Conservation (phyloP, 2,329 filamentous ascomycete genomes). For the Cadophora gregata region DNA sequence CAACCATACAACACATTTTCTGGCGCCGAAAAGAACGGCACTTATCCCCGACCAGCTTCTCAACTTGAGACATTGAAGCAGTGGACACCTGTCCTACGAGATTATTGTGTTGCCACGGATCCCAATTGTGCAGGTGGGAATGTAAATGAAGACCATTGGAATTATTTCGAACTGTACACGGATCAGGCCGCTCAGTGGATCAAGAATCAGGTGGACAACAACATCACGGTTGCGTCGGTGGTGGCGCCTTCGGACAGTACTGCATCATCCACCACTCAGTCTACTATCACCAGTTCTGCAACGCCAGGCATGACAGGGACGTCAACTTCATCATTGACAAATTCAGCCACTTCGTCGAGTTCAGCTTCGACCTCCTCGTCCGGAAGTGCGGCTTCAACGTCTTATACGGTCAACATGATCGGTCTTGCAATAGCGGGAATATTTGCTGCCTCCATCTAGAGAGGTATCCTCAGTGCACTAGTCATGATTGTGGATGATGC, state of each 20-base stretch:
- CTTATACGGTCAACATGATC: not conserved
- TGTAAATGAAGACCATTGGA: slow-evolving; percentile 44
- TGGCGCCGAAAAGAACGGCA: not conserved
- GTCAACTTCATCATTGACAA: not conserved
- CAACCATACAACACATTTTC: slow-evolving; percentile 5
- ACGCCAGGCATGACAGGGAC: too few species aligned
- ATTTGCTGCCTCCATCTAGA: not conserved
- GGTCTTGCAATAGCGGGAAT: not conserved
- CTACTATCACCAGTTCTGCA: too few species aligned
- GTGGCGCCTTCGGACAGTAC: not conserved
- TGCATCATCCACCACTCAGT: not conserved
- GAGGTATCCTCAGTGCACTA: too few species aligned
- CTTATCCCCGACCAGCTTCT: not conserved
- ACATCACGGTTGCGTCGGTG: not conserved
- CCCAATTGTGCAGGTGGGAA: slow-evolving; percentile 49
- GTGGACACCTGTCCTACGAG: slow-evolving; percentile 37
- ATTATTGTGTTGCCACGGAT: slow-evolving; percentile 48
- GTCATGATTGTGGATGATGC: too few species aligned
- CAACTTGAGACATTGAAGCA: not conserved
- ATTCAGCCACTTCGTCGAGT: not conserved
- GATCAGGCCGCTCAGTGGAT: slow-evolving; percentile 14
- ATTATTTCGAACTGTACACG: slow-evolving; percentile 47
- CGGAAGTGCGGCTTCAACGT: not conserved
- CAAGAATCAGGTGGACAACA: slow-evolving; percentile 1
- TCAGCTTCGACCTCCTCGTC: not conserved